Conservation (phyloP, 805 yeast genomes). For the Zygotorulaspora chibaensis region DNA sequence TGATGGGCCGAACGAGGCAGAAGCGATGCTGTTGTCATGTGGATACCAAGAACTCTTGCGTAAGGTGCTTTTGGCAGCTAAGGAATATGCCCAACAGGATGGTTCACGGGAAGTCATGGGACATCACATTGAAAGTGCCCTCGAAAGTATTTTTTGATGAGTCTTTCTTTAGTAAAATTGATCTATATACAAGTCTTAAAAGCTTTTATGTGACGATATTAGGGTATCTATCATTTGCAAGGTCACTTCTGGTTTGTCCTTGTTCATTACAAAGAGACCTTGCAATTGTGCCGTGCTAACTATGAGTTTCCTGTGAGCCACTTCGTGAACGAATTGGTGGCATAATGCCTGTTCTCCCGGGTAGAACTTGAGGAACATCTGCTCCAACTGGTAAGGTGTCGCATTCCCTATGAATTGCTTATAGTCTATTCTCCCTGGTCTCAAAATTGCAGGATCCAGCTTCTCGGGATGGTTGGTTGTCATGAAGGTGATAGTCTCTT, state of each 20-base stretch:
- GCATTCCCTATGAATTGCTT: constrained; percentile 84
- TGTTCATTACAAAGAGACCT: constrained; percentile 90
- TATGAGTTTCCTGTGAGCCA: constrained; percentile 44
- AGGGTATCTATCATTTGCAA: constrained; percentile 51
- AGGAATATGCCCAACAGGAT: constrained; percentile 37
- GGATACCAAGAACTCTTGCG: constrained; percentile 16
- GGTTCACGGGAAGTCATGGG: constrained; percentile 43
- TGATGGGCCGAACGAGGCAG: constrained; percentile 11
- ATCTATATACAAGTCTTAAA: constrained; percentile 14
- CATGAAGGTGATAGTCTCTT: constrained; percentile 95
- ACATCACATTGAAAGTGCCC: constrained; percentile 40
- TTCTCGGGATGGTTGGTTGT: constrained; percentile 96
- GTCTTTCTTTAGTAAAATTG: background rate
- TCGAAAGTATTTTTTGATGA: constrained; percentile 17
- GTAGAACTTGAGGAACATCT: constrained; percentile 88
- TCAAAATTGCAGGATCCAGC: constrained; percentile 83
- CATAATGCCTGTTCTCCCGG: constrained; percentile 56
- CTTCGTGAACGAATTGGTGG: constrained; percentile 39
- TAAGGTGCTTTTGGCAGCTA: constrained; percentile 38
- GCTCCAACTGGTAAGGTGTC: constrained; percentile 67
- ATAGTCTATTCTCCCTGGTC: constrained; percentile 93
- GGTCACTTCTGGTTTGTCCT: constrained; percentile 75
- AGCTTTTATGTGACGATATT: constrained; percentile 26
- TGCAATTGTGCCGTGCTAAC: constrained; percentile 93
- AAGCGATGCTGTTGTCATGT: constrained; percentile 13